Base-by-base conservation (phyloP, 768 basidiomycete genomes). In the Gymnopilus junonius region DNA sequence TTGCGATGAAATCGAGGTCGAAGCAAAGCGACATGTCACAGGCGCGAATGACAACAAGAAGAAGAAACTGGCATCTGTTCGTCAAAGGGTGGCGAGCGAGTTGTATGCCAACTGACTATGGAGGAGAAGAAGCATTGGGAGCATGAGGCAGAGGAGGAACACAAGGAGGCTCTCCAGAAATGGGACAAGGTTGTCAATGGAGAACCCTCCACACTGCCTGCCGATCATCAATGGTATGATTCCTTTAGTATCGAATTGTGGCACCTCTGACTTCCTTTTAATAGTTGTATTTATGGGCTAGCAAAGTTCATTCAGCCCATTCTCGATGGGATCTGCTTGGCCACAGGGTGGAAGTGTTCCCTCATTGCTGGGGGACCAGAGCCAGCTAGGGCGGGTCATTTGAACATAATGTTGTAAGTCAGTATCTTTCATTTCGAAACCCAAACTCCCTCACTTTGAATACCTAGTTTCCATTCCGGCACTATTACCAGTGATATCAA, bases 391-490 rank as follows among this genome's bases (percentile, higher is more conserved):
- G 37, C 14, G 23, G 45, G 50, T 1, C 2, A 35, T 1, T 20
- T 61, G 37, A 61, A 55, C 12, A n/a, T 55, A 8, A 43, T 61
- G 4, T 27, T 37, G 59, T 61, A 32, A 31, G 50, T 40, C 1
- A 1, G 25, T n/a, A 6, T 17, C 23, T 7, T 31, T 20, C 17
- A 39, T 25, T 61, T 27, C 25, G 21, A 15, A 7, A 7, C 34
- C 6, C 23, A 42, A 40, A 8, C 31, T 12, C 42, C 25, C 14
- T 34, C 42, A 37, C 14, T 34, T 6, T 25, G 35, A 10, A 0
- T 10, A 10, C 11, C n/a, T 31, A 62, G 61, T 25, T 10, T 62
- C 3, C 61, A 62, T 29, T 62, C 54, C 14, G 61, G 61, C 10
- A 42, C 50, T 27, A 60, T 25, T 3, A 14, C 50, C 1, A 50